Percentiles rank a stretch among this genome's conserved stretches.
These are phyloP conservation scores for Populus hybrid DNA, from an alignment of 441 rosid genomes.

Conservation along the genomic window DNA sequence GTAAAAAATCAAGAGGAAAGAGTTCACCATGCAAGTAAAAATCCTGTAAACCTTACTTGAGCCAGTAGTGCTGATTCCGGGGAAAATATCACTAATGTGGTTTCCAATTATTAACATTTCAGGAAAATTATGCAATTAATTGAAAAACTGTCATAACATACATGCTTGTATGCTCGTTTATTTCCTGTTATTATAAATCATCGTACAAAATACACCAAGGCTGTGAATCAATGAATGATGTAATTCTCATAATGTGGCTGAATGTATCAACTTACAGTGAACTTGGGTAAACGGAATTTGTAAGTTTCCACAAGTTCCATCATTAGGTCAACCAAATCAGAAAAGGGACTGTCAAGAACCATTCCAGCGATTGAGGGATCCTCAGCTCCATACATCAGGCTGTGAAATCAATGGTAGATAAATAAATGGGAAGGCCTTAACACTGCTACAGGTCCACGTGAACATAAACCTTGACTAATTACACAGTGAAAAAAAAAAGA, in stretches of 20 bases:
- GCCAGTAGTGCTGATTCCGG: background rate
- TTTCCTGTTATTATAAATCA: background rate
- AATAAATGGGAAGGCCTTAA: slow-evolving; percentile 15
- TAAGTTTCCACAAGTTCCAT: slow-evolving; percentile 95
- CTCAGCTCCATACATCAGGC: slow-evolving; percentile 95
- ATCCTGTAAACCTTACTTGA: background rate
- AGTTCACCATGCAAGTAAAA: background rate
- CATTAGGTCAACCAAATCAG: slow-evolving; percentile 97
- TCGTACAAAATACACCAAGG: background rate
- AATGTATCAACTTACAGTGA: slow-evolving; percentile 65
- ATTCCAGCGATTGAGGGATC: slow-evolving; percentile 99
- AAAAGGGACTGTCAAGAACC: slow-evolving; percentile 97
- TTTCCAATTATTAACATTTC: background rate
- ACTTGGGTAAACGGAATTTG: slow-evolving; percentile 84
- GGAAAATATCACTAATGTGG: background rate
- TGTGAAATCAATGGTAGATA: slow-evolving; percentile 31
- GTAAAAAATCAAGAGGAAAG: background rate
- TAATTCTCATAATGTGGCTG: background rate
- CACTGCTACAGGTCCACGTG: background rate
- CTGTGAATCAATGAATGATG: background rate
- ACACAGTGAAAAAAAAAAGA: background rate
- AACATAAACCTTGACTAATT: slow-evolving; percentile 9
- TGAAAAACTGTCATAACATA: background rate
- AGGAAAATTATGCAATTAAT: background rate
- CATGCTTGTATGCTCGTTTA: background rate